Base-by-base conservation (phyloP, 169 alveolate species). In the Plasmodium gallinaceum region DNA sequence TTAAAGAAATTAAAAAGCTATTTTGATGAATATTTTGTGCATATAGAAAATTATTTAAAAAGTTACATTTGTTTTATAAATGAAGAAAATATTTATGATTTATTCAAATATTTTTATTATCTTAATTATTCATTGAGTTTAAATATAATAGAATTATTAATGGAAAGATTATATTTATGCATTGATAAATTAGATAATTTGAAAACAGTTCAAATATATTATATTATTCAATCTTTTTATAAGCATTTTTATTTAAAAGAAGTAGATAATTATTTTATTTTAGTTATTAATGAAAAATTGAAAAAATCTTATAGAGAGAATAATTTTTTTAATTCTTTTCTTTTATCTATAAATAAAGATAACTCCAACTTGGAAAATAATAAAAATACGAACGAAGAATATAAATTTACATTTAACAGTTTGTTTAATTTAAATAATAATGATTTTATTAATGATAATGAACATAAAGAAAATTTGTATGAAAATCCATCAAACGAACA, bases 141-240 rank as follows among this genome's bases (percentile, higher is more conserved):
- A 45, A 46, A 83, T 12, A 72, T 58, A 14, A 68, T 54, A 26
- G 91, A 83, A 69, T 9, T 83, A 5, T 54, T 83, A 52, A 39
- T 18, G 57, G 91, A 83, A 48, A 52, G 26, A 46, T 83, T 83
- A 12, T 83, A 83, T 48, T 20, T 83, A 0, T 64, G 58, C 26
- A 69, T 83, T 6, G 91, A 83, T 43, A 83, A 83, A 83, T 51
- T 83, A 7, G 91, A 83, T 43, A 68, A 20, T 83, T 69, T 83
- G 52, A 83, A 83, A 68, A 52, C 60, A 0, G 69, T 46, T 45
- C 86, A 83, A 48, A 69, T 69, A 45, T 83, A 54, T 61, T 69
- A 83, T 52, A 83, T 83, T 10, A 42, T 70, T 6, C 73, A 58
- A 8, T 68, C 83, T n/a, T 83, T 69, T 68, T 83, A 83, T 46